Percentiles rank a stretch among this genome's conserved stretches.
These are phyloP conservation scores for Rubroshorea leprosula DNA, from an alignment of 345 rosid genomes.

Conservation along the genomic window DNA sequence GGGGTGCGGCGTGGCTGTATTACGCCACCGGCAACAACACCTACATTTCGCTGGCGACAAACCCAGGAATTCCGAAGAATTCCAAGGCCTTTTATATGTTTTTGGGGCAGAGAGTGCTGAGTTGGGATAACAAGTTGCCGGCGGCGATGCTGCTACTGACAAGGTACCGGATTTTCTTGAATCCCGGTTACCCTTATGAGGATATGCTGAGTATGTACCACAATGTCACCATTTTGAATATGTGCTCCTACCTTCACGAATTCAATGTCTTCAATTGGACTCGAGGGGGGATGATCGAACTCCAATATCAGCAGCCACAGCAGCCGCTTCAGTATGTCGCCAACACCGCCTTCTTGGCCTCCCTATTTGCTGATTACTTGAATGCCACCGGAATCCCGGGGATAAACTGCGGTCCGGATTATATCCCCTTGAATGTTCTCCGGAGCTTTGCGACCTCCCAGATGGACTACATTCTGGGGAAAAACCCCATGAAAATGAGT, in stretches of 20 bases:
- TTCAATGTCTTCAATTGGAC: conserved; percentile 67
- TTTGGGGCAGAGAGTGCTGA: conserved; percentile 36
- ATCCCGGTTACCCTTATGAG: conserved; percentile 81
- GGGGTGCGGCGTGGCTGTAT: conserved; percentile 83
- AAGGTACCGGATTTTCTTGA: conserved; percentile 60
- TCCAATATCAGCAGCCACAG: conserved; percentile 52
- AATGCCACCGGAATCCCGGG: conserved; percentile 65
- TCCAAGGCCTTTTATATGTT: conserved; percentile 44
- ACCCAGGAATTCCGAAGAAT: conserved; percentile 43
- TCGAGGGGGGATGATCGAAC: conserved; percentile 59
- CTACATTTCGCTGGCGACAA: conserved; percentile 55
- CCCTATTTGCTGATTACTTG: conserved; percentile 68
- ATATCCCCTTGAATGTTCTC: conserved; percentile 30
- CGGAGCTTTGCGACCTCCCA: conserved; percentile 57
- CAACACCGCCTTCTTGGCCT: conserved; percentile 72
- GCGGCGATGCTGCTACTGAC: conserved; percentile 84
- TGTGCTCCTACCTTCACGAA: conserved; percentile 73
- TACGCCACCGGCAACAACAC: conserved; percentile 72
- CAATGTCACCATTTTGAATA: conserved; percentile 50
- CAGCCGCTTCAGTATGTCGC: conserved; percentile 52
- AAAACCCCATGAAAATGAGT: conserved; percentile 82
- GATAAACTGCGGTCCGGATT: conserved; percentile 51
- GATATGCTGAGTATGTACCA: conserved; percentile 74
- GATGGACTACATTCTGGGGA: conserved; percentile 76
- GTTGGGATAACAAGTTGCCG: conserved; percentile 90